Evolutionary conservation across 345 rosid genomes (phyloP).

Genomic region (Gossypium sturtianum): DNA sequence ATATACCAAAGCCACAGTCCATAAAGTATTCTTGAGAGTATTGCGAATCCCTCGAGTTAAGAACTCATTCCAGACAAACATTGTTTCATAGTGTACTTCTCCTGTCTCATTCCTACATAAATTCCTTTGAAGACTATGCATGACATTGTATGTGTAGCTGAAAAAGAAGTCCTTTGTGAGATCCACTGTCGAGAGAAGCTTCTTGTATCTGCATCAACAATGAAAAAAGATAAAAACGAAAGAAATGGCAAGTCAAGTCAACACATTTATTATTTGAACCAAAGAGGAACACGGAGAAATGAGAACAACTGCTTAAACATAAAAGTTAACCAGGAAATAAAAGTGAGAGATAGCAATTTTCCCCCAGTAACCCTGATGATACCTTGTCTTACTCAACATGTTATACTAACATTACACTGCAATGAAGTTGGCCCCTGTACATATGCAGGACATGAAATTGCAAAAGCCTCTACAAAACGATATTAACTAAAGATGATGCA

Average conservation of each 20-base stretch:
- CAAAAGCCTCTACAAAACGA: constrained; percentile 40
- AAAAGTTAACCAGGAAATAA: constrained; percentile 17
- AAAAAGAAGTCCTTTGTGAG: constrained; percentile 96
- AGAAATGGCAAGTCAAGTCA: constrained; percentile 27
- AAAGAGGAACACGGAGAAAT: constrained; percentile 15
- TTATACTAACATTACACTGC: constrained; percentile 51
- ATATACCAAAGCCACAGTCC: constrained; percentile 93
- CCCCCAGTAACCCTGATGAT: constrained; percentile 52
- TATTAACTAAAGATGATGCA: constrained; percentile 28
- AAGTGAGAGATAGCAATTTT: constrained; percentile 23
- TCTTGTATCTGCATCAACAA: constrained; percentile 78
- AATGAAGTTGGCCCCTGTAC: constrained; percentile 62
- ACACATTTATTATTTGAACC: constrained; percentile 18
- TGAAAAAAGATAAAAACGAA: constrained; percentile 26
- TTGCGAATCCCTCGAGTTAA: constrained; percentile 66
- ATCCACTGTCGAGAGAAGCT: constrained; percentile 87
- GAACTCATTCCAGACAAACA: constrained; percentile 96
- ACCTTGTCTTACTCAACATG: constrained; percentile 63
- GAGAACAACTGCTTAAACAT: constrained; percentile 15
- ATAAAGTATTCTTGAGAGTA: constrained; percentile 55
- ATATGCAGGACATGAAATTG: constrained; percentile 49
- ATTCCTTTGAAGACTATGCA: constrained; percentile 86
- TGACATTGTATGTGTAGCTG: constrained; percentile 86
- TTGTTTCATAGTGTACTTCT: constrained; percentile 53
- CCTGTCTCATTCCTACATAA: constrained; percentile 39